A percentile compares a stretch with the other conserved stretches of the same genome.
These are phyloP conservation scores for Onygenales sp. DNA, from an alignment of 2,329 filamentous ascomycete genomes.

Conservation along the genomic window DNA sequence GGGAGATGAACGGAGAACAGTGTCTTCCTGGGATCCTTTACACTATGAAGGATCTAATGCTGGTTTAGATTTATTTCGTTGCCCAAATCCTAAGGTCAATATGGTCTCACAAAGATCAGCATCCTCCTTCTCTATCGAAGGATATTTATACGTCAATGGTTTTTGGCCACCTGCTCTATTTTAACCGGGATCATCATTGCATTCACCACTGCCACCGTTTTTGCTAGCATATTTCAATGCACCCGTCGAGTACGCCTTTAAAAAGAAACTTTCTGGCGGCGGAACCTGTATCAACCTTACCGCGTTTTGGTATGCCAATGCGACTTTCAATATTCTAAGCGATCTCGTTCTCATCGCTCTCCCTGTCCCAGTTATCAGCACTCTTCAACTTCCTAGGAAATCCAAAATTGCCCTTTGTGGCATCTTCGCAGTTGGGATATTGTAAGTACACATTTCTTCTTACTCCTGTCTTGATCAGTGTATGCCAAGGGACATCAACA, in stretches of 20 bases:
- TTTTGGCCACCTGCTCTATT: conserved; percentile 12
- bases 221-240: conserved; percentile 17
- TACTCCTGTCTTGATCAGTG: neutral
- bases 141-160: conserved; percentile 15
- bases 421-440: conserved; percentile 19
- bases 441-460: conserved; percentile 18
- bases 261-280: conserved; percentile 7
- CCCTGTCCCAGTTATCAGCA: conserved; percentile 24
- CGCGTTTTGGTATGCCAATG: conserved; percentile 43
- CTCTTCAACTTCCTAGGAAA: conserved; percentile 22
- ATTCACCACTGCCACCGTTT: conserved; percentile 14
- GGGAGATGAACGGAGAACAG: too few species aligned
- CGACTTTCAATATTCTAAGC: conserved; percentile 27
- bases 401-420: conserved; percentile 42
- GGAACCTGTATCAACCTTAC: conserved; percentile 40
- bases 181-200: conserved; percentile 13
- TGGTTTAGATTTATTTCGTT: conserved; percentile 13
- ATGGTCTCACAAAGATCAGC: conserved; percentile 18
- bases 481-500: neutral
- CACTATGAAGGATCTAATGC: neutral
- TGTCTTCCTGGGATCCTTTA: neutral
- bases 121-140: conserved; percentile 16
- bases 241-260: conserved; percentile 13
- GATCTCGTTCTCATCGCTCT: conserved; percentile 28
- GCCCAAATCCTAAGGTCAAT: conserved; percentile 18